phyloP scores from a whole-genome alignment of 1,284 basidiomycete species.

The Amylostereum chailletii region DNA sequence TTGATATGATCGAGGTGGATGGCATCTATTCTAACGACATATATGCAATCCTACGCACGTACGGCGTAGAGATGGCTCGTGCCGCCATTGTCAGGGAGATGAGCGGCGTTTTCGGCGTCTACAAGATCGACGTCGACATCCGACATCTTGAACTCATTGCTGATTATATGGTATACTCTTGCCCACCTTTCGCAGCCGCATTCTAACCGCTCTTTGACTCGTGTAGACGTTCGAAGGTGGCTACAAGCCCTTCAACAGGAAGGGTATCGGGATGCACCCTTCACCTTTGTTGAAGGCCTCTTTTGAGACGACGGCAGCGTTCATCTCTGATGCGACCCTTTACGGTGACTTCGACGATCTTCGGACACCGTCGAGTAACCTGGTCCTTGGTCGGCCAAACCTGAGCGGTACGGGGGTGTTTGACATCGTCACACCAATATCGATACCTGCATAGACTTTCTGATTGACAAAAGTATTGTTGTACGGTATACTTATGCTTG shows the following conservation, averaged over 20 bases:
- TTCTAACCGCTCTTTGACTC: conserved; percentile 5
- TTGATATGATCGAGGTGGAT: conserved; percentile 74
- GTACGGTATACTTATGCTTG: neutral
- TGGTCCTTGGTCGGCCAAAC: conserved; percentile 84
- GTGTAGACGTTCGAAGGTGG: conserved; percentile 90
- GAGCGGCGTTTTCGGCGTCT: conserved; percentile 89
- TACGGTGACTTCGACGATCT: conserved; percentile 94
- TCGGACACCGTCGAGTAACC: conserved; percentile 81
- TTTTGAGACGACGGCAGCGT: conserved; percentile 95
- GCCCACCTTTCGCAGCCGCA: conserved; percentile 4
- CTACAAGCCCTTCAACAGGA: conserved; percentile 97
- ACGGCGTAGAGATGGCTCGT: conserved; percentile 97
- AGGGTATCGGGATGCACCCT: conserved; percentile 85
- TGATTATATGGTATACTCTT: conserved; percentile 86
- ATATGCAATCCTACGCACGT: conserved; percentile 84
- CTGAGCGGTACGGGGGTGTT: conserved; percentile 85
- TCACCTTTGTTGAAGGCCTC: conserved; percentile 95
- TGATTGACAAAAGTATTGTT: neutral
- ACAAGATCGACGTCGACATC: conserved; percentile 94
- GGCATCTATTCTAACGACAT: conserved; percentile 94
- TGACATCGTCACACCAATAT: conserved; percentile 61
- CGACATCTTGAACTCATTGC: conserved; percentile 96
- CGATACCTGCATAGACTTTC: neutral
- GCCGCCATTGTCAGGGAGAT: conserved; percentile 89
- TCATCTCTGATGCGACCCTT: conserved; percentile 90